phyloP scores from a whole-genome alignment of 306 rosid species.

The Parietaria judaica region DNA sequence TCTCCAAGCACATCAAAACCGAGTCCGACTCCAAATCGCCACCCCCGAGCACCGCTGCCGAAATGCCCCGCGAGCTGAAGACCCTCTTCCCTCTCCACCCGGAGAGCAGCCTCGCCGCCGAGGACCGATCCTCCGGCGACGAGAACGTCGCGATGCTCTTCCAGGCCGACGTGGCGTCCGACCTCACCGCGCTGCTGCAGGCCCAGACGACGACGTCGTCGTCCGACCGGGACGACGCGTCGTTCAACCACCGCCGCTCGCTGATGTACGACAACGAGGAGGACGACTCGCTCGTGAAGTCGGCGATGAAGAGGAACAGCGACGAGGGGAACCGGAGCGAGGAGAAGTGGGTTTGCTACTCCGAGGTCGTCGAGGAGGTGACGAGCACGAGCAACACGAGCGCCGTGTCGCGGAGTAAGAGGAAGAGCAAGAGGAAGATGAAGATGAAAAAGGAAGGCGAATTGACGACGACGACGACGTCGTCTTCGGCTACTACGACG shows the following conservation, averaged over 20 bases:
- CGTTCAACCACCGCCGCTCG: conserved; percentile 9
- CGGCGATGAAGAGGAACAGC: conserved; percentile 63
- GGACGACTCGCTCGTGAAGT: conserved; percentile 35
- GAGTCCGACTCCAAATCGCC: not conserved
- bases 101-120: conserved; percentile 25
- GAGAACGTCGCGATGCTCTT: conserved; percentile 63
- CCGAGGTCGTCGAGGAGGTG: conserved; percentile 62
- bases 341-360: conserved; percentile 87
- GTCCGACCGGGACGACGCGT: conserved; percentile 18
- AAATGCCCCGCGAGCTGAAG: conserved; percentile 18
- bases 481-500: conserved; percentile 4
- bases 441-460: not conserved
- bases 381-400: conserved; percentile 24
- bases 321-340: conserved; percentile 32
- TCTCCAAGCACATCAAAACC: conserved; percentile 14
- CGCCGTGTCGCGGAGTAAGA: not conserved
- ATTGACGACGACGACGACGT: not conserved
- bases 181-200: conserved; percentile 43
- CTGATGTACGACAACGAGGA: not conserved
- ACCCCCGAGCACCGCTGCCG: not conserved
- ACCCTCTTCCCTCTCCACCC: conserved; percentile 19
- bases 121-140: conserved; percentile 27
- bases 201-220: conserved; percentile 19
- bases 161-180: conserved; percentile 38
- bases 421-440: not conserved